Percentiles rank a stretch among this genome's conserved stretches.
phyloP scores from a whole-genome alignment of 345 rosid species.

The Eucalyptus pauciflora region DNA sequence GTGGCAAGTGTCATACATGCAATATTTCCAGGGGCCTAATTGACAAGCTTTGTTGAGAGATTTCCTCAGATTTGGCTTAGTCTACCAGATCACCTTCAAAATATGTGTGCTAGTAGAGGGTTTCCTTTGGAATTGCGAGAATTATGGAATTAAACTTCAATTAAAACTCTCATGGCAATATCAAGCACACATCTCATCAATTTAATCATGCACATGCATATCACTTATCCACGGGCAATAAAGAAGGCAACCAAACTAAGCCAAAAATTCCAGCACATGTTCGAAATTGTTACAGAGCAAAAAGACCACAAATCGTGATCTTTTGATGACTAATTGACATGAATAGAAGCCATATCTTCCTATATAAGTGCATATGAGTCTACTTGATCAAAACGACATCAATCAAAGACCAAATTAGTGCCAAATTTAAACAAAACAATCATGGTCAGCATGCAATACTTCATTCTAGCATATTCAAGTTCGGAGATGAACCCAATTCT shows the following conservation, averaged over 20 bases:
- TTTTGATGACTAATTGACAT: background rate
- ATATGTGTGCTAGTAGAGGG: too few relatives aligned
- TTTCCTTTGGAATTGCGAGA: rapidly evolving
- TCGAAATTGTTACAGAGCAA: background rate
- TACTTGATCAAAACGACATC: too few relatives aligned
- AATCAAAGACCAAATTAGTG: too few relatives aligned
- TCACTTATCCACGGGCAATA: background rate
- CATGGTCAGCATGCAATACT: too few relatives aligned
- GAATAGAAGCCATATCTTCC: background rate
- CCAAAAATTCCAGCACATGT: background rate
- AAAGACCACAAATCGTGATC: background rate
- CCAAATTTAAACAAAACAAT: too few relatives aligned
- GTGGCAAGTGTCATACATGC: background rate
- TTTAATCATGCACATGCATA: too few relatives aligned
- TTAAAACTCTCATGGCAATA: background rate
- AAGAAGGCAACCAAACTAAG: background rate
- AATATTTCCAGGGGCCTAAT: background rate
- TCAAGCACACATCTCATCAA: background rate
- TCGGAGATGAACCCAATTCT: too few relatives aligned
- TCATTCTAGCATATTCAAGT: too few relatives aligned
- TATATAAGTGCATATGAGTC: background rate
- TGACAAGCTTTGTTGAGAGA: background rate
- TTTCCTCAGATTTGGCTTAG: background rate
- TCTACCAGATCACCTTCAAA: background rate
- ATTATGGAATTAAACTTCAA: background rate